Evolutionary conservation across 148 eudicot genomes (phyloP).

Genomic region (Rhododendron griersonianum): DNA sequence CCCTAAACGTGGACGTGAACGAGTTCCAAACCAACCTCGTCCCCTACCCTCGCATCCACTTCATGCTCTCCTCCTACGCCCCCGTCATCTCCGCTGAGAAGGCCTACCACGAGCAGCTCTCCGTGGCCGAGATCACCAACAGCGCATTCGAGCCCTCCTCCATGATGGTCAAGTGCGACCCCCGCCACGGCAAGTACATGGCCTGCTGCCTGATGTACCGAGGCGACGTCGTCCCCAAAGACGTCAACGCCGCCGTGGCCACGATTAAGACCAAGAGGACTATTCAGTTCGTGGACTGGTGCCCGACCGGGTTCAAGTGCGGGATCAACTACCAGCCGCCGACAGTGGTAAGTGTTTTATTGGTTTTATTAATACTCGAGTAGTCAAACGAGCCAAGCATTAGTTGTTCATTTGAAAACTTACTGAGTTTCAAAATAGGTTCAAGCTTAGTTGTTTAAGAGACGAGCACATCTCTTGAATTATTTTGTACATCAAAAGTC

Average conservation of each 20-base stretch:
- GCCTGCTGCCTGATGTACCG: constrained; percentile 52
- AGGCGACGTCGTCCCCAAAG: constrained; percentile 50
- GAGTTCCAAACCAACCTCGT: constrained; percentile 50
- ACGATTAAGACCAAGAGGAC: constrained; percentile 52
- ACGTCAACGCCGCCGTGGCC: constrained; percentile 47
- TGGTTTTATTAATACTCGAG: too few relatives aligned
- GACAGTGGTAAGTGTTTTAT: constrained; percentile 23
- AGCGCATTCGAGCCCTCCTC: constrained; percentile 48
- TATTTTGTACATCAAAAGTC: too few relatives aligned
- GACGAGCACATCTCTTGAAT: too few relatives aligned
- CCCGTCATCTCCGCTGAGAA: constrained; percentile 44
- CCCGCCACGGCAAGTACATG: constrained; percentile 51
- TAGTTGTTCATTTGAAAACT: too few relatives aligned
- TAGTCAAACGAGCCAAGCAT: too few relatives aligned
- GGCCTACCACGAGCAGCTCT: constrained; percentile 47
- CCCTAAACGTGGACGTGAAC: constrained; percentile 44
- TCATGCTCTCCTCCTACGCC: constrained; percentile 52
- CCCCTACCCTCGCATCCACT: constrained; percentile 50
- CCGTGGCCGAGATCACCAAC: constrained; percentile 46
- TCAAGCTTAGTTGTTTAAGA: too few relatives aligned
- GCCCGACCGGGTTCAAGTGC: constrained; percentile 51
- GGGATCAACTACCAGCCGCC: constrained; percentile 55
- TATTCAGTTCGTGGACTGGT: constrained; percentile 54
- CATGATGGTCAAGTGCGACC: constrained; percentile 49
- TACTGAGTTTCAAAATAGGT: too few relatives aligned